A percentile compares a stretch with the other conserved stretches of the same genome.
phyloP scores from a whole-genome alignment of 2,329 filamentous ascomycete genomes.

The Alternaria arbusti region DNA sequence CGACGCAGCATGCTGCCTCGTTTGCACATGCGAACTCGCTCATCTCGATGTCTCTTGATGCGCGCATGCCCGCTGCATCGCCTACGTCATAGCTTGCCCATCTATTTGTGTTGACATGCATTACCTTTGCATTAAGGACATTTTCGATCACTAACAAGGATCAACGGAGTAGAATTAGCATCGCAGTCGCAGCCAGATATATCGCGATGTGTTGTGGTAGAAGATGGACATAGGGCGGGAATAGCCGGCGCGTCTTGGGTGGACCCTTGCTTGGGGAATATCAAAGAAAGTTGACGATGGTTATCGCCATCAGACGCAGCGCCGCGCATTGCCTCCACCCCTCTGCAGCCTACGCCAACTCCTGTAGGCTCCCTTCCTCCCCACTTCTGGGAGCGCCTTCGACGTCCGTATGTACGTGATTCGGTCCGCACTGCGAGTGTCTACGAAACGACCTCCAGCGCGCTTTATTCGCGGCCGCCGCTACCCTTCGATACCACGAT shows the following conservation, averaged over 20 bases:
- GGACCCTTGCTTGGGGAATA: slow-evolving; percentile 20
- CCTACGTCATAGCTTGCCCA: neutral
- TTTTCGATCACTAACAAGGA: neutral
- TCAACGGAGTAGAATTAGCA: neutral
- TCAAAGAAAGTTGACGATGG: slow-evolving; percentile 25
- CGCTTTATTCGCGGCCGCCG: slow-evolving; percentile 47
- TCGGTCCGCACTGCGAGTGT: slow-evolving; percentile 51
- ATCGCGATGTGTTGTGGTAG: neutral
- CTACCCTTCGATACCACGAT: slow-evolving; percentile 36
- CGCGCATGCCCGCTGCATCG: neutral
- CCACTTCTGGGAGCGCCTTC: slow-evolving; percentile 22
- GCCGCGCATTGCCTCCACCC: slow-evolving; percentile 24
- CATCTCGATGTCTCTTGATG: neutral
- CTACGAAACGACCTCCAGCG: slow-evolving; percentile 45
- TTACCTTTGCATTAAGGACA: neutral
- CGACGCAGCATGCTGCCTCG: neutral
- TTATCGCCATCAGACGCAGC: slow-evolving; percentile 22
- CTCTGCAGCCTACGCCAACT: slow-evolving; percentile 14
- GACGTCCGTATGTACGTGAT: slow-evolving; percentile 51
- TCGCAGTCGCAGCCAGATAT: neutral
- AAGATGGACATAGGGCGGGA: neutral
- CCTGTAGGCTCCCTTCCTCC: slow-evolving; percentile 26
- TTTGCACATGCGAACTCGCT: neutral
- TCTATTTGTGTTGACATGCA: neutral
- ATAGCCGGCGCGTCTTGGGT: slow-evolving; percentile 12